Evolutionary conservation across 106 monocot species (phyloP), one percentile per base, ranked within the genome.

Genomic region (Acorus calamus): DNA sequence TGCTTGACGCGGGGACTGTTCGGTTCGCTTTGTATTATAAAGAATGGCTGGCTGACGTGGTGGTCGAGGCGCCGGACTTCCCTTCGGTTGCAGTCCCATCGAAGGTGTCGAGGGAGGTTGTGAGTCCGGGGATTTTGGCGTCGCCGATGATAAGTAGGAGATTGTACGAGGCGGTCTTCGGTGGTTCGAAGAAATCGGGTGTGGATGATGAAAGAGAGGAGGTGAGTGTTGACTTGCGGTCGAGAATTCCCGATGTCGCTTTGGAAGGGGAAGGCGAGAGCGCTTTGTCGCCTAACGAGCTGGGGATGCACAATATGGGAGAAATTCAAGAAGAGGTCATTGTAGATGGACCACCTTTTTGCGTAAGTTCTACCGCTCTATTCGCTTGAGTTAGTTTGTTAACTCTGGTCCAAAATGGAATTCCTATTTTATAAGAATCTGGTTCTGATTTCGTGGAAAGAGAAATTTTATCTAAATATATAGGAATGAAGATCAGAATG

Each of bases 11-110:
- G 64, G 82, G 84, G 46, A 89, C 81, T 6, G 62, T 52, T 47
- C 60, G 66, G 41, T 45, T 89, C 60, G 84, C 84, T 61, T 45
- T 50, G 62, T 82, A 82, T 62, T 89, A 85, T 66, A 77, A 64
- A 66, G 76, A 78, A 11, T 85, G 89, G 89, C 64, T 89, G 3
- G 59, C 63, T n/a, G 84, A 53, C 28, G 28, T 28, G 50, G 75
- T 48, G 7, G 46, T 42, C 8, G 61, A 72, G 56, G 67, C 67
- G 63, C 73, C 73, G 47, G 53, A 65, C 41, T 44, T 76, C 41
- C 80, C 84, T 2, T 70, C 28, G 13, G 53, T 80, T 63, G 58
- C 42, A 5, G 53, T 60, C 52, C 84, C 82, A 42, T 55, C 66
- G 41, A 14, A 60, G 49, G 66, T 43, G 49, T 62, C 53, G 14